These are phyloP conservation scores for Macrocystidia cucumis DNA, from an alignment of 1,284 basidiomycete genomes.

Conservation along the genomic window DNA sequence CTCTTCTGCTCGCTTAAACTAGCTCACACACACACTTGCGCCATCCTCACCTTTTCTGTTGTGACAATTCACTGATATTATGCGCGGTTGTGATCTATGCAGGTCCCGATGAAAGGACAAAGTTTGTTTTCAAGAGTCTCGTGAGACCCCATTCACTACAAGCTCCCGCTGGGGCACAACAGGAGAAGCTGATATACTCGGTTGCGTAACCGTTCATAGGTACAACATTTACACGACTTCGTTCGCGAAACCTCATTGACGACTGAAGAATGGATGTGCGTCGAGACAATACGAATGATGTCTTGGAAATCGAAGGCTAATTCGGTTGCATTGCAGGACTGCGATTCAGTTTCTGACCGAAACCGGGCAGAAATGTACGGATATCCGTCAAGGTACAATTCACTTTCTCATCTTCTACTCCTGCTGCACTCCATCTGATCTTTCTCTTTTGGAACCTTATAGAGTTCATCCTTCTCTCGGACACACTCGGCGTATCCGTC, in stretches of 20 bases:
- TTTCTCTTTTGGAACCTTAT: neutral
- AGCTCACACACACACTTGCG: too few species aligned
- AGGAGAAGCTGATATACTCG: too few species aligned
- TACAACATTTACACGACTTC: conserved; percentile 66
- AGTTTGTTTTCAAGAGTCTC: conserved; percentile 31
- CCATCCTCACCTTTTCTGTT: too few species aligned
- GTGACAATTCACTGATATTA: too few species aligned
- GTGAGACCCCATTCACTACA: conserved; percentile 14
- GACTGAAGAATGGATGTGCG: conserved; percentile 77
- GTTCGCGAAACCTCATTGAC: conserved; percentile 67
- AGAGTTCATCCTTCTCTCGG: conserved; percentile 82
- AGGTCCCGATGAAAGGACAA: conserved; percentile 33
- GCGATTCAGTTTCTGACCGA: conserved; percentile 72
- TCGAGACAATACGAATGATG: neutral
- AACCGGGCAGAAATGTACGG: conserved; percentile 66
- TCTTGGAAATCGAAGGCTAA: too few species aligned
- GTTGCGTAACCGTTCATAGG: too few species aligned
- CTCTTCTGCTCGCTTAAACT: too few species aligned
- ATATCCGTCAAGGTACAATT: conserved; percentile 50
- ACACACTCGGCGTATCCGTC: conserved; percentile 71
- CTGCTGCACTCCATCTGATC: neutral
- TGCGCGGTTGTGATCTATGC: too few species aligned
- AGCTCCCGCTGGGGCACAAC: neutral
- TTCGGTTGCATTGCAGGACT: conserved; percentile 23
- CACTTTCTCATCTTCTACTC: neutral